Conservation (phyloP, 306 rosid genomes). For the Rubus parviflorus region DNA sequence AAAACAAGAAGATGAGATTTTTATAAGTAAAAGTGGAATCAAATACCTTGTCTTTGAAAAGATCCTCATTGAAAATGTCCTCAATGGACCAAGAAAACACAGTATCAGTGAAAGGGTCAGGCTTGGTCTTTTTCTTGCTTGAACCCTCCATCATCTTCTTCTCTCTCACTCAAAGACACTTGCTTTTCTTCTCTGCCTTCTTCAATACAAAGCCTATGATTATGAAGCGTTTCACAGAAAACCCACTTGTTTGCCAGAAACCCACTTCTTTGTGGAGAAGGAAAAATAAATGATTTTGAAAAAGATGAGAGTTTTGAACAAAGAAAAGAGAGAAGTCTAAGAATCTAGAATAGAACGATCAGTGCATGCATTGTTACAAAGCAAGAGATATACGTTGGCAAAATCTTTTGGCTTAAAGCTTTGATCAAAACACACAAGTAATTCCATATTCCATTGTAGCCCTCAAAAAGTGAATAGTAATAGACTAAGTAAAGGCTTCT, state of each 20-base stretch:
- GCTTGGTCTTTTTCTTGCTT: slow-evolving; percentile 5
- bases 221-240: neutral
- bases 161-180: neutral
- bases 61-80: slow-evolving; percentile 44
- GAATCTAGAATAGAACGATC: neutral
- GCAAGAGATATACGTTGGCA: neutral
- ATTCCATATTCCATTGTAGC: too few relatives aligned
- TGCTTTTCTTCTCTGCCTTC: neutral
- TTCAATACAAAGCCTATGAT: neutral
- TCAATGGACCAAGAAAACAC: slow-evolving; percentile 64
- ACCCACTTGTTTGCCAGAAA: neutral
- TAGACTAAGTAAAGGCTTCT: neutral
- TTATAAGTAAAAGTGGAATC: neutral
- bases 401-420: neutral
- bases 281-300: neutral
- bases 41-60: slow-evolving; percentile 42
- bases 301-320: neutral
- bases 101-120: slow-evolving; percentile 25
- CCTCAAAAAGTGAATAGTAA: neutral
- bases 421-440: neutral
- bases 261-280: too few relatives aligned
- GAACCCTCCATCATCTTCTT: slow-evolving; percentile 39
- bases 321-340: neutral
- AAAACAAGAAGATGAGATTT: neutral
- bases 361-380: neutral